These are phyloP conservation scores for Backusella macrospora DNA, from an alignment of 192 early-diverging fungal species.

Conservation along the genomic window DNA sequence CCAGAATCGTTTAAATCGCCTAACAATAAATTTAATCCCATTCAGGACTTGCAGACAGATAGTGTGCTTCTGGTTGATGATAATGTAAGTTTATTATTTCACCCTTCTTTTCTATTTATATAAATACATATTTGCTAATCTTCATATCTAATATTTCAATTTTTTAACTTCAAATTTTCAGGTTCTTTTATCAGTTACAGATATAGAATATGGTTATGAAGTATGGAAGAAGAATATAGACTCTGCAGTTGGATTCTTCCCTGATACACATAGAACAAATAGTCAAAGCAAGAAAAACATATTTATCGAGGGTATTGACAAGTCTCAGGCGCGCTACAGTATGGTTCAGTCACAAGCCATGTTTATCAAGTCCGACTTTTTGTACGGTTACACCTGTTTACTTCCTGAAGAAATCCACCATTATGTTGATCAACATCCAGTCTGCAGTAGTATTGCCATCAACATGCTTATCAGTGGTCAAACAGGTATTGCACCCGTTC, in stretches of 20 bases:
- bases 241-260: slow-evolving; percentile 15
- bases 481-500: slow-evolving; percentile 24
- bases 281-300: not conserved
- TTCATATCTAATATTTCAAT: not conserved
- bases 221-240: not conserved
- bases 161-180: not conserved
- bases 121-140: not conserved
- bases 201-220: slow-evolving; percentile 9
- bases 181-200: slow-evolving; percentile 9
- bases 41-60: slow-evolving; percentile 18
- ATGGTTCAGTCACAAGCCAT: slow-evolving; percentile 31
- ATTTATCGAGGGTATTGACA: not conserved
- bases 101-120: not conserved
- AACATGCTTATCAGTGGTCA: slow-evolving; percentile 31
- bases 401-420: slow-evolving; percentile 26
- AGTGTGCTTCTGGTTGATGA: slow-evolving; percentile 35
- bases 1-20: slow-evolving; percentile 19
- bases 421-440: slow-evolving; percentile 25
- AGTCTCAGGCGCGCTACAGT: slow-evolving; percentile 16
- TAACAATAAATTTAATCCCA: slow-evolving; percentile 41
- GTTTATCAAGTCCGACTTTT: slow-evolving; percentile 36
- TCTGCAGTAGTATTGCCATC: slow-evolving; percentile 34
- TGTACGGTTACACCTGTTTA: slow-evolving; percentile 37
- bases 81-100: slow-evolving; percentile 18
- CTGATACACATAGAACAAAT: slow-evolving; percentile 15